A percentile compares a stretch with the other conserved stretches of the same genome.
Evolutionary conservation across 148 eudicot species (phyloP).

Genomic region (Gaultheria prostrata): DNA sequence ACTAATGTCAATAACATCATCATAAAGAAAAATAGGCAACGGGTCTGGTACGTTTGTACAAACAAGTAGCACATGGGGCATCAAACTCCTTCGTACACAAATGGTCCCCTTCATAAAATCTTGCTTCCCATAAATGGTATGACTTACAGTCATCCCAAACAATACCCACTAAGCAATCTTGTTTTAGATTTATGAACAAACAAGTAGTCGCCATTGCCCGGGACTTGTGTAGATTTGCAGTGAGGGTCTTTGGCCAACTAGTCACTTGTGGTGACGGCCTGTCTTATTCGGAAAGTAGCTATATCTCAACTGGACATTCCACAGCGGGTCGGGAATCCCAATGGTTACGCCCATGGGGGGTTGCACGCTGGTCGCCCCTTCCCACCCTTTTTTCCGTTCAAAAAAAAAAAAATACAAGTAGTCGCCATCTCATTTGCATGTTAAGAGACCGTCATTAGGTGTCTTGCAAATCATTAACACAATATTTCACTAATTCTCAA

Average conservation of each 20-base stretch:
- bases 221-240: no score
- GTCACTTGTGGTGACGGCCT: no score
- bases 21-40: neutral
- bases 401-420: neutral
- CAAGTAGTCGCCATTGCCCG: no score
- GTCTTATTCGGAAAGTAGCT: no score
- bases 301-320: no score
- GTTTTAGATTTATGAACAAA: neutral
- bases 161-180: neutral
- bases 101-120: neutral
- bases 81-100: neutral
- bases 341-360: no score
- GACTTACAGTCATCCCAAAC: neutral
- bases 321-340: no score
- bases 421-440: slow-evolving; percentile 1
- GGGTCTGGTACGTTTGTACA: neutral
- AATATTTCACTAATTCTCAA: neutral
- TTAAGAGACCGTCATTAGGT: neutral
- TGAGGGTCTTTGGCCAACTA: no score
- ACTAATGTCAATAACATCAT: neutral
- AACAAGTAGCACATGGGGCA: slow-evolving; percentile 5
- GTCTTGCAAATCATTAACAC: neutral
- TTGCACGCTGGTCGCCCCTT: no score
- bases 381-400: no score
- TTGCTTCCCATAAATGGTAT: neutral